Evolutionary conservation across 1,284 basidiomycete genomes (phyloP).

Genomic region (Irpex rosettiformis): DNA sequence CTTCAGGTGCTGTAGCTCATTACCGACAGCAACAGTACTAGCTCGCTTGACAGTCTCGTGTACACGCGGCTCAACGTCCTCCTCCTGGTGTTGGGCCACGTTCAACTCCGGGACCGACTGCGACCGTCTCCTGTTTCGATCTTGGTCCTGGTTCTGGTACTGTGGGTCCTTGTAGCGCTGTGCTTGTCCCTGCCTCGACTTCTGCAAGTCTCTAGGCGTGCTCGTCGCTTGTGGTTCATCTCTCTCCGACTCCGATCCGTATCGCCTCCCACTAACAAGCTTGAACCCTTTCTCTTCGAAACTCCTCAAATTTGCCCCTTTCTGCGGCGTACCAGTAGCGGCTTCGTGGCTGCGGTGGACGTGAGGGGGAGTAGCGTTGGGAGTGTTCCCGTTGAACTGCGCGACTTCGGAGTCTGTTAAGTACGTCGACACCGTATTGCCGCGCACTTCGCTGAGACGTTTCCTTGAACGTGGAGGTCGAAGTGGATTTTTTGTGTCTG

Average conservation of each 20-base stretch:
- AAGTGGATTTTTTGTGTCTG: slow-evolving; percentile 21
- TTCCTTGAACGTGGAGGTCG: slow-evolving; percentile 24
- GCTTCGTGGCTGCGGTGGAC: too few relatives aligned
- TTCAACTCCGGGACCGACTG: slow-evolving; percentile 20
- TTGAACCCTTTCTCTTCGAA: background rate
- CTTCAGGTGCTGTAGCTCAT: background rate
- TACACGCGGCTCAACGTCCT: background rate
- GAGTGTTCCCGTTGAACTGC: background rate
- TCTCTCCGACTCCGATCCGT: slow-evolving; percentile 8
- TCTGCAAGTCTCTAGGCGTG: background rate
- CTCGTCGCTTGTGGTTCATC: slow-evolving; percentile 5
- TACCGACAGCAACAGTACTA: background rate
- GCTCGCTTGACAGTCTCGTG: background rate
- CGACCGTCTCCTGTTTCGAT: slow-evolving; percentile 25
- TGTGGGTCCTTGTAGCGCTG: slow-evolving; percentile 10
- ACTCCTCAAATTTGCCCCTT: background rate
- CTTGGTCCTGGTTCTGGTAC: slow-evolving; percentile 25
- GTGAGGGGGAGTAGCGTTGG: background rate
- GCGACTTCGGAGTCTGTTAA: slow-evolving; percentile 26
- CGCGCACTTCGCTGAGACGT: slow-evolving; percentile 16
- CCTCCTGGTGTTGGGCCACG: background rate
- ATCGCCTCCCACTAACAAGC: background rate
- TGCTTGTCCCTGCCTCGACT: slow-evolving; percentile 1
- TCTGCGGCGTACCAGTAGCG: background rate
- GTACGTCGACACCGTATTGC: slow-evolving; percentile 19